Evolutionary conservation across 352 stramenopile species (phyloP).

Genomic region (Globisporangium yorkense): DNA sequence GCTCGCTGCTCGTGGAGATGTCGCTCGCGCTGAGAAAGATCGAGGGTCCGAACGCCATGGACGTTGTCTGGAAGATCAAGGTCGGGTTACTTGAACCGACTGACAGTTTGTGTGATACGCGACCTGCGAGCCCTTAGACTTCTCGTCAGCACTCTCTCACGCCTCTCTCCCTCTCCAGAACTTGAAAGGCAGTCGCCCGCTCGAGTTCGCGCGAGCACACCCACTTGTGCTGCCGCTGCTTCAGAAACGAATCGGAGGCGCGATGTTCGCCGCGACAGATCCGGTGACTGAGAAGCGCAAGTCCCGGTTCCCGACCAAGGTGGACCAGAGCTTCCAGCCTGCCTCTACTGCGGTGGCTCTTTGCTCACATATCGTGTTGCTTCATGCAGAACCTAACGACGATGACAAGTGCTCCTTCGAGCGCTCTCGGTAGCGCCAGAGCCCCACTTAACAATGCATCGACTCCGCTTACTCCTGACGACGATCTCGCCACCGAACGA

Average conservation of each 20-base stretch:
- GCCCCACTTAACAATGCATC: background rate
- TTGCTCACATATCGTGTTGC: background rate
- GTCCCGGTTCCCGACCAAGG: constrained; percentile 27
- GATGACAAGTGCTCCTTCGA: background rate
- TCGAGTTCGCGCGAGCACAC: constrained; percentile 37
- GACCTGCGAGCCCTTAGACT: background rate
- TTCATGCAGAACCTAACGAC: background rate
- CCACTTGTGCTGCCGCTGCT: constrained; percentile 41
- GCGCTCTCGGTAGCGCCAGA: background rate
- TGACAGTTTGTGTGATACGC: background rate
- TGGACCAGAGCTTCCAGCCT: background rate
- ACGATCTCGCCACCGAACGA: background rate
- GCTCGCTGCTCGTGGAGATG: constrained; percentile 42
- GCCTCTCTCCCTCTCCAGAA: constrained; percentile 29
- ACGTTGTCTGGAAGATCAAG: constrained; percentile 45
- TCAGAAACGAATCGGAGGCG: constrained; percentile 30
- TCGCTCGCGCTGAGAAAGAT: constrained; percentile 30
- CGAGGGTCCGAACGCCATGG: constrained; percentile 15
- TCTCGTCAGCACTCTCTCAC: background rate
- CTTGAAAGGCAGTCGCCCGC: constrained; percentile 37
- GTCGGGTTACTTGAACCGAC: constrained; percentile 10
- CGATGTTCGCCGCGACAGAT: constrained; percentile 10
- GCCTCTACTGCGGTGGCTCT: background rate
- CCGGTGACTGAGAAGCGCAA: constrained; percentile 19
- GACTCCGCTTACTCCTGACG: background rate